A percentile compares a stretch with the other conserved stretches of the same genome.
Conservation (phyloP, 208 protist genomes). For the Trypanosoma caninum region DNA sequence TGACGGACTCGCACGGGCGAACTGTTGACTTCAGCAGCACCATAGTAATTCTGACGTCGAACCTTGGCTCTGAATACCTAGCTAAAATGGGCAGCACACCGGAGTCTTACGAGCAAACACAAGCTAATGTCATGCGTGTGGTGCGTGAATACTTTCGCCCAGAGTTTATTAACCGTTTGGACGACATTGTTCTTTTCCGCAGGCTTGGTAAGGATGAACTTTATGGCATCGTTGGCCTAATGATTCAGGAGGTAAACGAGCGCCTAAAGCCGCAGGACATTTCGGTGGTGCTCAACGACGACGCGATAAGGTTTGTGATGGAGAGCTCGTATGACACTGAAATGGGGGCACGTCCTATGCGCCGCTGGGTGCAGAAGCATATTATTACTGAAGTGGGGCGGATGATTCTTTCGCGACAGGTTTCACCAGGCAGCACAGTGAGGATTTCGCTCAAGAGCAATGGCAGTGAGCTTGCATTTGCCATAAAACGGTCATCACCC, state of each 20-base stretch:
- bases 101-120: slow-evolving; percentile 29
- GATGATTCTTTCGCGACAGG: slow-evolving; percentile 78
- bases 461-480: slow-evolving; percentile 47
- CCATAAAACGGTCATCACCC: slow-evolving; percentile 44
- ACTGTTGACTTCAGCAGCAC: slow-evolving; percentile 94
- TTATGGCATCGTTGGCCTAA: slow-evolving; percentile 38
- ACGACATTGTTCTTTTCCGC: slow-evolving; percentile 70
- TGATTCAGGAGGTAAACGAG: slow-evolving; percentile 59
- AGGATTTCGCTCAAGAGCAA: slow-evolving; percentile 36
- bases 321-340: slow-evolving; percentile 69
- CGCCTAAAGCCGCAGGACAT: slow-evolving; percentile 67
- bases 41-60: slow-evolving; percentile 94
- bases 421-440: slow-evolving; percentile 72
- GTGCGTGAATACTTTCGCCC: slow-evolving; percentile 52
- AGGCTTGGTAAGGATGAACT: slow-evolving; percentile 37
- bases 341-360: slow-evolving; percentile 90
- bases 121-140: slow-evolving; percentile 40
- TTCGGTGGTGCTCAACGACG: slow-evolving; percentile 39
- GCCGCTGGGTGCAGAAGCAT: slow-evolving; percentile 86
- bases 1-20: slow-evolving; percentile 93
- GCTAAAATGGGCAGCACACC: slow-evolving; percentile 38
- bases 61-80: slow-evolving; percentile 86
- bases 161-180: slow-evolving; percentile 77
- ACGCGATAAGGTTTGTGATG: slow-evolving; percentile 72
- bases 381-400: slow-evolving; percentile 86